Conservation (phyloP, 2,329 filamentous ascomycete genomes). For the Aspergillus novofumigatus region DNA sequence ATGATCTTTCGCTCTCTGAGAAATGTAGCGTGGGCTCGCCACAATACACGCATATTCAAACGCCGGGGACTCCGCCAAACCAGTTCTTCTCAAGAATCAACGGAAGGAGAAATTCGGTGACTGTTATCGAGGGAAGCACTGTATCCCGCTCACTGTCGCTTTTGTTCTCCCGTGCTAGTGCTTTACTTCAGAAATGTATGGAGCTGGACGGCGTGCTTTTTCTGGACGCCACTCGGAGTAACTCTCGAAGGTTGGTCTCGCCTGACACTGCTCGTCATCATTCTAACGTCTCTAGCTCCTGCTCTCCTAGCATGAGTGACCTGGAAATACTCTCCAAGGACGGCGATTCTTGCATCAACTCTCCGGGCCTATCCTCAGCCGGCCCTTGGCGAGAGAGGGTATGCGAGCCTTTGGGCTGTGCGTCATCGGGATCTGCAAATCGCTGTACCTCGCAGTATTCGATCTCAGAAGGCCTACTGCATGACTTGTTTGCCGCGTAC, state of each 20-base stretch:
- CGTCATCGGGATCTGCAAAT: conserved; percentile 2
- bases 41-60: not conserved
- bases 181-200: conserved; percentile 38
- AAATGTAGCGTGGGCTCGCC: not conserved
- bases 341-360: conserved; percentile 1
- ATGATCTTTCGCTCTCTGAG: not conserved
- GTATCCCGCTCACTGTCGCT: conserved; percentile 10
- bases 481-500: conserved; percentile 14
- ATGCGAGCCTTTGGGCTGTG: conserved; percentile 12
- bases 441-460: not conserved
- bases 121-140: conserved; percentile 8
- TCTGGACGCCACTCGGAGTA: conserved; percentile 18
- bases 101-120: not conserved
- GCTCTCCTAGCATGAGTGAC: conserved; percentile 9
- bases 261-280: not conserved
- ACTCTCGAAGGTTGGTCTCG: conserved; percentile 16
- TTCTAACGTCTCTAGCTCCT: conserved; percentile 7
- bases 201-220: conserved; percentile 36
- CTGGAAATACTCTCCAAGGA: conserved; percentile 8
- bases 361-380: conserved; percentile 7
- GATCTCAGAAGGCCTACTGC: conserved; percentile 13
- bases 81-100: not conserved
- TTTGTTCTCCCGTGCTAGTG: conserved; percentile 42
- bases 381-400: conserved; percentile 10
- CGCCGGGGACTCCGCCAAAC: not conserved